Evolutionary conservation across 495 filamentous ascomycete genomes (phyloP).

Genomic region (Talaromyces liani): DNA sequence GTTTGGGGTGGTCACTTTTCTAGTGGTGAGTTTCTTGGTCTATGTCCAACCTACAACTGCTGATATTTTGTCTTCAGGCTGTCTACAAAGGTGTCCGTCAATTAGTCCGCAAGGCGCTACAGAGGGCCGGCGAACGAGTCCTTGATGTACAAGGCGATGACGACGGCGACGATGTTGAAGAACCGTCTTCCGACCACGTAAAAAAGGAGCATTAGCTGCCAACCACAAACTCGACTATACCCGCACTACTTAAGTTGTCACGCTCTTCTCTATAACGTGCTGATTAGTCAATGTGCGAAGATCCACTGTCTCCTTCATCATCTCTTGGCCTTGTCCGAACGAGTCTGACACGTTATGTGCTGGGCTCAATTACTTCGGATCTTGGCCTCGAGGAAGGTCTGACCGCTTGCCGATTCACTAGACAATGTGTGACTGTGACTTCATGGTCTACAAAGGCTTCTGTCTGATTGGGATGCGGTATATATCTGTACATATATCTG

Average conservation of each 20-base stretch:
- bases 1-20: constrained; percentile 72
- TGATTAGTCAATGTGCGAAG: constrained; percentile 95
- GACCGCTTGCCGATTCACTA: constrained; percentile 20
- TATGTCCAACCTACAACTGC: background rate
- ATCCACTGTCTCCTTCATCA: constrained; percentile 45
- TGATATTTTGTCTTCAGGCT: constrained; percentile 39
- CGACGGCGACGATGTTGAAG: constrained; percentile 59
- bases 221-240: background rate
- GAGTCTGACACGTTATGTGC: constrained; percentile 23
- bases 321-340: constrained; percentile 23
- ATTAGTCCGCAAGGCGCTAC: constrained; percentile 59
- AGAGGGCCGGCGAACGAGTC: constrained; percentile 69
- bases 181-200: background rate
- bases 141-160: constrained; percentile 75
- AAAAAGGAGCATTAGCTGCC: constrained; percentile 6
- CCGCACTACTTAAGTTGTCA: constrained; percentile 93
- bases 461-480: constrained; percentile 28
- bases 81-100: constrained; percentile 73
- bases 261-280: constrained; percentile 65
- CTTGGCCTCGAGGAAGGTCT: constrained; percentile 30
- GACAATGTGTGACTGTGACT: constrained; percentile 10
- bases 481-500: constrained; percentile 6
- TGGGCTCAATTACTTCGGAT: constrained; percentile 21
- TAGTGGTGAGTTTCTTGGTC: constrained; percentile 53
- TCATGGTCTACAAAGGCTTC: constrained; percentile 11